phyloP scores from a whole-genome alignment of 768 basidiomycete genomes.

The Boletus edulis region DNA sequence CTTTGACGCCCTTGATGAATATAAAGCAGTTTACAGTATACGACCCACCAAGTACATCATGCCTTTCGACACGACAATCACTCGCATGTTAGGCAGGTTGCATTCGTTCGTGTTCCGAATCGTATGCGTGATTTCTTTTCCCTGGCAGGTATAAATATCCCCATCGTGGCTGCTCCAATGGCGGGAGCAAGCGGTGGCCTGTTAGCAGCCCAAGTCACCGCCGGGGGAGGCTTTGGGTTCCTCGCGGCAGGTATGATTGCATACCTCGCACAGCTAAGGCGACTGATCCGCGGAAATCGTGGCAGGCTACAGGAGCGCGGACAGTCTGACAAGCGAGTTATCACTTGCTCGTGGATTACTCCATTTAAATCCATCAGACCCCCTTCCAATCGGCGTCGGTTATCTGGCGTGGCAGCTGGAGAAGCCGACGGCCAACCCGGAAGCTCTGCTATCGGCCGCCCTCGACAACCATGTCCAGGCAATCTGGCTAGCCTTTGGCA shows the following conservation, averaged over 20 bases:
- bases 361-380: slow-evolving; percentile 27
- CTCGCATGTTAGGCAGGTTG: slow-evolving; percentile 48
- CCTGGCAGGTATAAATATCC: slow-evolving; percentile 48
- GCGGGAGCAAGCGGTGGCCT: slow-evolving; percentile 63
- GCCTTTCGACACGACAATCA: slow-evolving; percentile 40
- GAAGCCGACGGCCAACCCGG: slow-evolving; percentile 36
- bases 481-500: slow-evolving; percentile 76
- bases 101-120: neutral
- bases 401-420: slow-evolving; percentile 75
- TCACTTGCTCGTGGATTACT: slow-evolving; percentile 49
- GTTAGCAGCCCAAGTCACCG: slow-evolving; percentile 58
- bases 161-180: slow-evolving; percentile 70
- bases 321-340: slow-evolving; percentile 50
- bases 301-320: slow-evolving; percentile 47
- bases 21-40: no score
- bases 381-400: slow-evolving; percentile 67
- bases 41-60: neutral
- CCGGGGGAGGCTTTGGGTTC: slow-evolving; percentile 77
- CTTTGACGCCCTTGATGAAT: no score
- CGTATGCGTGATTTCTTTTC: neutral
- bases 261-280: neutral
- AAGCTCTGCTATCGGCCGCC: slow-evolving; percentile 45
- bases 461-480: slow-evolving; percentile 58
- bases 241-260: slow-evolving; percentile 51
- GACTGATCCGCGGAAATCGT: slow-evolving; percentile 4